Conservation (phyloP, 139 green algal species). For the Chlamydomonas applanata region DNA sequence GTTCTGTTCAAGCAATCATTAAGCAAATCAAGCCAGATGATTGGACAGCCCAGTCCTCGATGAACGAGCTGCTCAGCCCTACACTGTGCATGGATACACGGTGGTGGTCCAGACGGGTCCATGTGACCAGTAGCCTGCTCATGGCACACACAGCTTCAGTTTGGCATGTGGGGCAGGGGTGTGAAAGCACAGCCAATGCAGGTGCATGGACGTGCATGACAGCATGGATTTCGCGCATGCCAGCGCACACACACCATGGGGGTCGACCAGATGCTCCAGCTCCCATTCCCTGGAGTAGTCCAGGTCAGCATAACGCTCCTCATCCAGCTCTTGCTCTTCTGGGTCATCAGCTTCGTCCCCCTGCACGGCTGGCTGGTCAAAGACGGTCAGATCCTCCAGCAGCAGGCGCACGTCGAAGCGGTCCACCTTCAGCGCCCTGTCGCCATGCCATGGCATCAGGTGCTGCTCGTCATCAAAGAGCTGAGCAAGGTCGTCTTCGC, state of each 20-base stretch:
- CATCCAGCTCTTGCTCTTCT: slow-evolving; percentile 14
- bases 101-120: no score
- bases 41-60: no score
- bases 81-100: no score
- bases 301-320: slow-evolving; percentile 23
- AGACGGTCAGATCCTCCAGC: slow-evolving; percentile 8
- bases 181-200: no score
- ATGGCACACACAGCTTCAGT: no score
- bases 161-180: no score
- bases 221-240: no score
- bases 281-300: slow-evolving; percentile 18
- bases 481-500: neutral
- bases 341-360: neutral
- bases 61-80: no score
- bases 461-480: slow-evolving; percentile 11
- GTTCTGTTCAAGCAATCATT: no score
- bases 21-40: no score
- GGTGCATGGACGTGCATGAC: no score
- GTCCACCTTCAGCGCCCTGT: slow-evolving; percentile 11
- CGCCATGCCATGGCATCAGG: slow-evolving; percentile 1
- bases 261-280: neutral
- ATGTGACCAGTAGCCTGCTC: no score
- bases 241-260: neutral
- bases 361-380: neutral
- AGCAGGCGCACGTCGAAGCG: slow-evolving; percentile 32